Evolutionary conservation across 352 stramenopile genomes (phyloP), one percentile per base, ranked within the genome.

Genomic region (Globisporangium echinulatum): DNA sequence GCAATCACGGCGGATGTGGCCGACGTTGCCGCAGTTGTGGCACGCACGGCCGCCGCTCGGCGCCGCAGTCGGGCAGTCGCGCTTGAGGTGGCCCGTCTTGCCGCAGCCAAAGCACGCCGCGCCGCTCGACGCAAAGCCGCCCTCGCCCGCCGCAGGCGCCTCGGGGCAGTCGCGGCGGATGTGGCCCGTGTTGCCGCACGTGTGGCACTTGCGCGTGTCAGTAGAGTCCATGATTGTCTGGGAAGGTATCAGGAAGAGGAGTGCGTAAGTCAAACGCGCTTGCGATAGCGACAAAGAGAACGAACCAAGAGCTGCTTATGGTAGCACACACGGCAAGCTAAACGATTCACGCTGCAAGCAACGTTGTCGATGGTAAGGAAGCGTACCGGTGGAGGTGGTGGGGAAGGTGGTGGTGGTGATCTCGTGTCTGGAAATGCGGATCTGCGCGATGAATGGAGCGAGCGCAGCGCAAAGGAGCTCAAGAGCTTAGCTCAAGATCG

Each of bases 1-100:
- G 74, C 82, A 92, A 68, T 92, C 82, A 19, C 82, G 84, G 60
- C 84, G 84, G 59, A 90, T 75, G 79, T 93, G 84, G 62, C 77
- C 84, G 8, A 71, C 54, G 59, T 88, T 74, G 67, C 84, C 84
- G 67, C 84, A 93, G 74, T 91, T 91, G 74, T 93, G 84, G 79
- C 84, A 93, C 50, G 79, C 72, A 49, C 84, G 84, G 62, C 70
- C 76, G 58, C 69, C 68, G 40, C 11, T 13, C 7, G 7, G 7
- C 7, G 7, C 11, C 7, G 7, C 11, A 11, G 67, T 78, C 47
- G 83, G 80, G 76, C 83, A 92, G 68, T 92, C 81, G 52, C 83
- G 83, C 79, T 90, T 92, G 54, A 92, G 57, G 76, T 92, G 83
- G 53, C 83, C 83, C 13, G 64, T 61, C 75, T 92, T 90, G 71